These are phyloP conservation scores for Mayamaea pseudoterrestris DNA, from an alignment of 108 stramenopile genomes.

Conservation along the genomic window DNA sequence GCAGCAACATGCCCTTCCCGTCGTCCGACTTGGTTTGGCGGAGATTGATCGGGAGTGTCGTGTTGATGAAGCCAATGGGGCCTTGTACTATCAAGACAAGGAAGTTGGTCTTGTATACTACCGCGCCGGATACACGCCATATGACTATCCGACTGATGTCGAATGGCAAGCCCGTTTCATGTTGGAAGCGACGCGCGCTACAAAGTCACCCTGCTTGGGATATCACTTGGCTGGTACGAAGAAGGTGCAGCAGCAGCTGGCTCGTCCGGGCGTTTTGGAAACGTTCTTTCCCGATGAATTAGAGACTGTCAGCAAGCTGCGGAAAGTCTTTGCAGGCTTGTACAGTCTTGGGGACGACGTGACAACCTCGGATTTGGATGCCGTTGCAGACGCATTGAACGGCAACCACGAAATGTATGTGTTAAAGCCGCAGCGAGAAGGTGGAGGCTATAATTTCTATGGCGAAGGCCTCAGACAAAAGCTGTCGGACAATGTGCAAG, in stretches of 20 bases:
- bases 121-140: slow-evolving; percentile 93
- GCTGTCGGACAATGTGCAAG: slow-evolving; percentile 26
- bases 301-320: slow-evolving; percentile 24
- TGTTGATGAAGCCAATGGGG: slow-evolving; percentile 34
- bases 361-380: slow-evolving; percentile 41
- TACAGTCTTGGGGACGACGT: slow-evolving; percentile 72
- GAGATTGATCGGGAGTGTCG: slow-evolving; percentile 17
- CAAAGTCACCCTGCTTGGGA: slow-evolving; percentile 87
- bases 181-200: slow-evolving; percentile 74
- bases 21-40: slow-evolving; percentile 68
- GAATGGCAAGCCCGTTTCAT: slow-evolving; percentile 84
- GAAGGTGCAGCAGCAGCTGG: slow-evolving; percentile 95
- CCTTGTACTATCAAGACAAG: slow-evolving; percentile 14
- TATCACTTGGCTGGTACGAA: slow-evolving; percentile 97
- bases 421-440: slow-evolving; percentile 97
- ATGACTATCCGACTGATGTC: slow-evolving; percentile 77
- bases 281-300: slow-evolving; percentile 52
- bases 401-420: slow-evolving; percentile 69
- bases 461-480: slow-evolving; percentile 62
- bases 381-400: slow-evolving; percentile 48
- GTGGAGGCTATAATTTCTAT: slow-evolving; percentile 97
- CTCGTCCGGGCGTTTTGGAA: slow-evolving; percentile 72
- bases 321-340: slow-evolving; percentile 68
- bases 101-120: slow-evolving; percentile 84
- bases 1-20: slow-evolving; percentile 61